Conservation (phyloP, 768 basidiomycete species). For the Peribolospora kevripleyi region DNA sequence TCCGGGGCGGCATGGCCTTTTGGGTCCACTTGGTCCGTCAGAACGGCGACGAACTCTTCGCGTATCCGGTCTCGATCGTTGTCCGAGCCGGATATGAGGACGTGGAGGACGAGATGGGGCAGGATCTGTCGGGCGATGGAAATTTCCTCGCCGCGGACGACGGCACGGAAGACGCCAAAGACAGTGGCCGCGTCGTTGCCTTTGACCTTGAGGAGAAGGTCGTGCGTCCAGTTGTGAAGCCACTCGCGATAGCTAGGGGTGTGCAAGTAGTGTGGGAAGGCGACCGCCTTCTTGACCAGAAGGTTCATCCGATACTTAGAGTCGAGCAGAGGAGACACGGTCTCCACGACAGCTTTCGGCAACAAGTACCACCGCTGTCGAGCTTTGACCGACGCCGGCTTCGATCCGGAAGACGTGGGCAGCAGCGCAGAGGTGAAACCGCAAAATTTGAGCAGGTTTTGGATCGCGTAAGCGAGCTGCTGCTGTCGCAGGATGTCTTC, state of each 20-base stretch:
- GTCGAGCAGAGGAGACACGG: conserved; percentile 55
- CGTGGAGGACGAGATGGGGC: conserved; percentile 71
- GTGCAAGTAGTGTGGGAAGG: conserved; percentile 53
- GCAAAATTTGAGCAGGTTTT: conserved; percentile 69
- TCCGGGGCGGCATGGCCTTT: conserved; percentile 38
- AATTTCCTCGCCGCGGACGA: conserved; percentile 64
- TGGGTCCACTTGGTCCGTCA: conserved; percentile 59
- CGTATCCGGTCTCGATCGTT: conserved; percentile 40
- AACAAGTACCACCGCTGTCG: conserved; percentile 54
- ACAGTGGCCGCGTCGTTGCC: conserved; percentile 29
- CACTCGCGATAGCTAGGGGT: conserved; percentile 78
- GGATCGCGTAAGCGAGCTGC: conserved; percentile 69
- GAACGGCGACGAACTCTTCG: conserved; percentile 49
- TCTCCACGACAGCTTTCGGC: conserved; percentile 62
- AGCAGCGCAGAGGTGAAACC: conserved; percentile 53
- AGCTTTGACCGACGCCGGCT: conserved; percentile 23
- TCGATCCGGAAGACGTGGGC: conserved; percentile 7
- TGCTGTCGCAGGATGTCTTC: conserved; percentile 82
- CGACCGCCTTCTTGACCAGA: conserved; percentile 15
- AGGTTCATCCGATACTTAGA: conserved; percentile 18
- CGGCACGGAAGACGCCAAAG: conserved; percentile 53
- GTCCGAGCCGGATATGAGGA: conserved; percentile 49
- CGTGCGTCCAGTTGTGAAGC: conserved; percentile 68
- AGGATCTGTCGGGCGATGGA: conserved; percentile 77
- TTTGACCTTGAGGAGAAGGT: conserved; percentile 36